phyloP scores from a whole-genome alignment of 2,329 filamentous ascomycete genomes.

The Fusarium phyllophilum region DNA sequence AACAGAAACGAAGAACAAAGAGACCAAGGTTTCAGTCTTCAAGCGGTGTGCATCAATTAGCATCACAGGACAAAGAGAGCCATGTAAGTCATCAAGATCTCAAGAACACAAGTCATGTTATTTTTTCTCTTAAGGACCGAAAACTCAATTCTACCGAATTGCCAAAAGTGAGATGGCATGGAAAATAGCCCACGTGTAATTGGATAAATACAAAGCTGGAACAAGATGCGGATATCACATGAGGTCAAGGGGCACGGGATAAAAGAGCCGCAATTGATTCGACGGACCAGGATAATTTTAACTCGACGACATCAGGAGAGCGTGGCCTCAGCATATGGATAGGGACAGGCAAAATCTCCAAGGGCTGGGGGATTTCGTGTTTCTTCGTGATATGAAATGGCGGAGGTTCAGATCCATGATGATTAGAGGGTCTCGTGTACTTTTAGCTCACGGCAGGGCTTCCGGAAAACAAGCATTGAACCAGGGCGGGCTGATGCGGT shows the following conservation, averaged over 20 bases:
- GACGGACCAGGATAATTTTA: background rate
- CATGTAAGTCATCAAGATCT: constrained; percentile 9
- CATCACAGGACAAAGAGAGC: constrained; percentile 7
- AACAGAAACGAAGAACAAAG: background rate
- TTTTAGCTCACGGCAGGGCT: constrained; percentile 10
- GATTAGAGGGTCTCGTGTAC: constrained; percentile 19
- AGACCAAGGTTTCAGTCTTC: constrained; percentile 11
- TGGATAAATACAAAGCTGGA: background rate
- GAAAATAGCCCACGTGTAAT: constrained; percentile 15
- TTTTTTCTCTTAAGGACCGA: background rate
- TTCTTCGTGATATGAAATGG: constrained; percentile 26
- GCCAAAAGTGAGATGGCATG: constrained; percentile 27
- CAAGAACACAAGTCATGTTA: background rate
- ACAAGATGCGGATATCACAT: constrained; percentile 27
- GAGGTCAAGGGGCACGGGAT: constrained; percentile 25
- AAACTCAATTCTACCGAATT: background rate
- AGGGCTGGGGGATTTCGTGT: constrained; percentile 11
- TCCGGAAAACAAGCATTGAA: constrained; percentile 28
- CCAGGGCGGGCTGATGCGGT: constrained; percentile 38
- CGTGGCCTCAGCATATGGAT: constrained; percentile 1
- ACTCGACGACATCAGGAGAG: constrained; percentile 26
- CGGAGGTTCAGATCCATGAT: constrained; percentile 18
- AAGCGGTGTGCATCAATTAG: constrained; percentile 26
- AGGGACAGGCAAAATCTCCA: background rate
- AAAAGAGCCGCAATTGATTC: constrained; percentile 30